Base-by-base conservation (phyloP, 768 basidiomycete genomes). In the Lactarius vividus region DNA sequence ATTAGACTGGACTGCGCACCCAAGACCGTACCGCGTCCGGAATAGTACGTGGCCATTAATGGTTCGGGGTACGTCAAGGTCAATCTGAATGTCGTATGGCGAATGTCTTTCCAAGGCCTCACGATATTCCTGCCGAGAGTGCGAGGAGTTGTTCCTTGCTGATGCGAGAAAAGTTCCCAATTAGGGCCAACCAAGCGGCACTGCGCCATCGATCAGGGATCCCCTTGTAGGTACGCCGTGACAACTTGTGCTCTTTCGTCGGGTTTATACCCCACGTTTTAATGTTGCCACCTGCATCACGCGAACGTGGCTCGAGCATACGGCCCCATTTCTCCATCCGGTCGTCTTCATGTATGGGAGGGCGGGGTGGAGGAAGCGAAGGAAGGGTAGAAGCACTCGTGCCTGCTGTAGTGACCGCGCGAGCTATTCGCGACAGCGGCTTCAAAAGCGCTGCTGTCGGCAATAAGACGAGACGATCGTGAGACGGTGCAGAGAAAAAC, bases 1-100 rank as follows among this genome's bases (percentile, higher is more conserved):
- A 29, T 16, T 23, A 64, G n/a, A 28, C 5, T 11, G 9, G 26
- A 53, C 28, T 4, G 81, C 91, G 73, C 75, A 94, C 93, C 96
- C 97, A 66, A 89, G 85, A 58, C 97, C 97, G 76, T 99, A 99
- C 69, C 97, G 84, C 57, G 97, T 99, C 70, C 88, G 85, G 73
- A 98, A 99, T 81, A 96, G 83, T 65, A 97, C 84, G 77, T 98
- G 95, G 0, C 95, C 95, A 66, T 87, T 91, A 70, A 98, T 97
- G 15, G 97, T 98, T 73, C 97, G 79, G 3, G 97, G 97, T 1
- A 98, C 96, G 73, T 99, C 97, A 70, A 99, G 81, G 78, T 99
- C 97, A 70, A 98, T 98, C 79, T 98, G 97, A 37, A 98, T 86
- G 75, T 99, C 97, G 74, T 94, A 96, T 10, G 79, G 83, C 46